Base-by-base conservation (phyloP, 768 basidiomycete species). In the Crucibulum laeve region DNA sequence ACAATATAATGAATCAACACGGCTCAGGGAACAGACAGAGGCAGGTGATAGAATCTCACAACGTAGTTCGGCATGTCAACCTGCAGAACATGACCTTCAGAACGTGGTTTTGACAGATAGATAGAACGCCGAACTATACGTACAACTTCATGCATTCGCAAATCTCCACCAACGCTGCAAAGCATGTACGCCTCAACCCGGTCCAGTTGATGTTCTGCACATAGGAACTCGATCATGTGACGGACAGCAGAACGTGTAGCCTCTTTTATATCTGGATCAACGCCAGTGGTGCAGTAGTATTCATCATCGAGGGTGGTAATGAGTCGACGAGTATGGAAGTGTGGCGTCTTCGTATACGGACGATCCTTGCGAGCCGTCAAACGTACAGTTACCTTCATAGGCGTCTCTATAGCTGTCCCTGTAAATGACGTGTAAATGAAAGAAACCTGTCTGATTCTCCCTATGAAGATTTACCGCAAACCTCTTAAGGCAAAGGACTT, bases 51-150 rank as follows among this genome's bases (percentile, higher is more conserved):
- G 28, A 38, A 13, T 63, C 74, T 44, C 55, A 80, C 80, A 26
- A 80, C 69, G 49, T 78, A 82, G 47, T 80, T 81, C 8, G 80
- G 80, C 80, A 81, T 80, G 48, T 80, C 80, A 26, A 81, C 77
- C 79, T 80, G 22, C 15, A 39, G 19, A 40, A 10, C 36, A 28
- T 25, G 26, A 28, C 4, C 25, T 36, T 7, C 25, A 34, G 15
- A 25, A 40, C 37, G 43, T 23, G 13, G 17, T 30, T n/a, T 14
- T 1, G 32, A 39, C 22, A 36, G 44, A 26, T 44, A 32, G 55
- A 25, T 24, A 30, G 22, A 46, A 52, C 23, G 36, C 21, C 15
- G 19, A 15, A 15, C 17, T 24, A 6, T 6, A 56, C 65, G 46
- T 33, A 77, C 81, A 62, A 81, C 80, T 61, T 82, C 81, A 47